A percentile compares a stretch with the other conserved stretches of the same genome.
These are phyloP conservation scores for Gnomoniopsis sp. DNA, from an alignment of 2,329 filamentous ascomycete genomes.

Conservation along the genomic window DNA sequence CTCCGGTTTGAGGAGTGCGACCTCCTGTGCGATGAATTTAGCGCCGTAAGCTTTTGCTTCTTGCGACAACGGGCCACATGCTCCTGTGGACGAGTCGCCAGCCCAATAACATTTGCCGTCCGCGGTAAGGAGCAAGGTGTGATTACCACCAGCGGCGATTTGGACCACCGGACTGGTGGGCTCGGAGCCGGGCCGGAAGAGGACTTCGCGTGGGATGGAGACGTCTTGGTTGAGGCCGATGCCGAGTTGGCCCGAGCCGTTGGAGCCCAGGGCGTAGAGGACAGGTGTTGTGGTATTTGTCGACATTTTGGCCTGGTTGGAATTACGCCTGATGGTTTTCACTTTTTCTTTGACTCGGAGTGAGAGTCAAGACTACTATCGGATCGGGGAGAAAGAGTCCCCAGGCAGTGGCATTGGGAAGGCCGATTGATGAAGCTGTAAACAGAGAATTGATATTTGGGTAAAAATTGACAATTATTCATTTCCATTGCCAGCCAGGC, in stretches of 20 bases:
- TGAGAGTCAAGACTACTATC: too few species aligned
- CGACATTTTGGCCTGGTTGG: background rate
- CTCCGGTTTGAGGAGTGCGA: background rate
- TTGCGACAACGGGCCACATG: constrained; percentile 44
- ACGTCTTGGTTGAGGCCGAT: constrained; percentile 70
- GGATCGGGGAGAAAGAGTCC: too few species aligned
- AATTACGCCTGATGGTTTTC: background rate
- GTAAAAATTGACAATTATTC: too few species aligned
- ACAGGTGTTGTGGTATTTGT: constrained; percentile 38
- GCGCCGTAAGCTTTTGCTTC: background rate
- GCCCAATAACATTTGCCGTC: constrained; percentile 60
- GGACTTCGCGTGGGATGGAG: constrained; percentile 59
- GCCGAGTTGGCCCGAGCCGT: constrained; percentile 72
- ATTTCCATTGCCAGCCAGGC: too few species aligned
- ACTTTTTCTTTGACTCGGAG: too few species aligned
- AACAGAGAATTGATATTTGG: too few species aligned
- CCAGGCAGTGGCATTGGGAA: too few species aligned
- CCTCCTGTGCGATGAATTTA: background rate
- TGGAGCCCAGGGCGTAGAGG: constrained; percentile 70
- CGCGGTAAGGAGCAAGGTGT: constrained; percentile 70
- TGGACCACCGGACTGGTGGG: constrained; percentile 33
- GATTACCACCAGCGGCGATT: constrained; percentile 73
- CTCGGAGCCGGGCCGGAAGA: constrained; percentile 46
- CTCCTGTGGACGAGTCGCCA: constrained; percentile 56
- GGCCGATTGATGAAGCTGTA: too few species aligned